A percentile compares a stretch with the other conserved stretches of the same genome.
Conservation (phyloP, 306 rosid genomes). For the Cicer arietinum region DNA sequence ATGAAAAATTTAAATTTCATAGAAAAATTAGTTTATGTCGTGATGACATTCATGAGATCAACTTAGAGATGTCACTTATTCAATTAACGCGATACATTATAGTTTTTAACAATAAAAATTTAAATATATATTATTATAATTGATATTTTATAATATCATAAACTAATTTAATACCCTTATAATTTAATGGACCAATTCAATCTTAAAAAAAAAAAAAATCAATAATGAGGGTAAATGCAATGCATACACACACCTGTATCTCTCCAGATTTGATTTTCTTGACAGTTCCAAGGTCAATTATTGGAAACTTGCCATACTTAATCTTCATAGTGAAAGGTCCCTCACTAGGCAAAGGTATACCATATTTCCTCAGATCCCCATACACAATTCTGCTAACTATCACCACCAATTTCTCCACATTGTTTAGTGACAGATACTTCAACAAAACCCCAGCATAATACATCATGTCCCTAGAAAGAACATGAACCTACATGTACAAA, state of each 20-base stretch:
- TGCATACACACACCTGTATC: conserved; percentile 53
- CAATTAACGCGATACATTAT: no score
- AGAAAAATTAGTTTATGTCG: no score
- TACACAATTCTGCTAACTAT: conserved; percentile 56
- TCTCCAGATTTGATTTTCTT: conserved; percentile 62
- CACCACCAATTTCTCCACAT: conserved; percentile 57
- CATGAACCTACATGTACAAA: conserved; percentile 55
- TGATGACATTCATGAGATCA: no score
- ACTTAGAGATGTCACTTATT: no score
- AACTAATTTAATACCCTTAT: no score
- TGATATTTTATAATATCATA: no score
- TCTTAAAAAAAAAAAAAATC: no score
- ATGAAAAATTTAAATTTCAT: no score
- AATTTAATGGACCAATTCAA: no score
- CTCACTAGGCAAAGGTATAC: conserved; percentile 58
- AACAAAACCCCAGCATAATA: conserved; percentile 45
- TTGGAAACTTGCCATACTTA: conserved; percentile 68
- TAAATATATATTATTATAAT: no score
- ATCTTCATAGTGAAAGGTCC: conserved; percentile 71
- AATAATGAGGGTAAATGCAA: not conserved
- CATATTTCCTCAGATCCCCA: conserved; percentile 63
- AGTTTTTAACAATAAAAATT: no score
- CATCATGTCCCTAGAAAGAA: conserved; percentile 67
- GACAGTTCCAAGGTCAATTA: conserved; percentile 61
- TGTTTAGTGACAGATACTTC: conserved; percentile 47